Evolutionary conservation across 2,329 filamentous ascomycete genomes (phyloP), one percentile per base, ranked within the genome.

Genomic region (Fusarium proliferatum): DNA sequence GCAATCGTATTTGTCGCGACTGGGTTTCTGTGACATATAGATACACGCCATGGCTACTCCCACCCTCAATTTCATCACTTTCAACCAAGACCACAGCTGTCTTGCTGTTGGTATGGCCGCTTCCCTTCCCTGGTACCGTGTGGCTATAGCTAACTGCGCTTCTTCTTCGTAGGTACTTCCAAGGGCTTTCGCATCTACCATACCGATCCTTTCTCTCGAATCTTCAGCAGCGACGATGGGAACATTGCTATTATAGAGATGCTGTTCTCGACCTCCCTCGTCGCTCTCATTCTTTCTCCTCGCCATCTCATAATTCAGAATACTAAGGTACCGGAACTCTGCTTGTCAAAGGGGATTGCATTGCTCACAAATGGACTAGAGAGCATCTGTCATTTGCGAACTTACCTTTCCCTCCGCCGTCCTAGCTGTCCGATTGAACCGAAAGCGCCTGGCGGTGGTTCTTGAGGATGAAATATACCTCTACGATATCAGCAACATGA

Each of bases 401-500:
- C 93, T 99, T 80, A 98, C 96, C 7, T 99, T 99, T 78, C 96
- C 96, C 17, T 97, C 95, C n/a, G 95, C 95, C 56, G 95, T 99
- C 16, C 89, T 98, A 45, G 95, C 96, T 26, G 94, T 99, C 67
- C 93, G 95, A 74, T 87, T 99, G 78, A 99, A 99, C 82, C 90
- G 96, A 76, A 98, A 98, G 83, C 92, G 96, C 42, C 88, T 99
- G 33, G 94, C 96, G 17, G 95, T 99, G 38, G 92, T 98, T 19
- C 88, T 98, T 64, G 96, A 99, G 81, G 95, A 97, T 78, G 93
- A 97, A 81, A 97, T 98, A 71, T 99, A 98, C 84, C 89, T 99
- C 55, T 99, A 99, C 85, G 96, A 99, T 82, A 98, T 99, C 75
- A 95, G 95, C 83, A 98, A 98, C 81, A 98, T 99, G 96, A 96